Evolutionary conservation across 106 monocot genomes (phyloP).

Genomic region (Narthecium ossifragum): DNA sequence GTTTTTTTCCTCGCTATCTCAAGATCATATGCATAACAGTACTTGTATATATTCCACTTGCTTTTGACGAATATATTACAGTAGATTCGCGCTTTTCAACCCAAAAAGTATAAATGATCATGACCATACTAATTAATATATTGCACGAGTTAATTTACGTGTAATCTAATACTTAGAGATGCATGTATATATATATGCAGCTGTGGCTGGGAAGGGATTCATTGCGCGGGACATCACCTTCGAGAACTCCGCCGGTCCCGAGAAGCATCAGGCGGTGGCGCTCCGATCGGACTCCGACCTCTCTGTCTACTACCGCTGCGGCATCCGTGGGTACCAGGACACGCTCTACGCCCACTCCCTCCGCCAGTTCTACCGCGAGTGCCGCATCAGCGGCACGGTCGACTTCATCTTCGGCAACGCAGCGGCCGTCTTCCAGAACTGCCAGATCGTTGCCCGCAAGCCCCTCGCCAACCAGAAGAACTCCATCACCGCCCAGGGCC

Average conservation of each 20-base stretch:
- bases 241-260: conserved; percentile 81
- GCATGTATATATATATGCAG: too few species aligned
- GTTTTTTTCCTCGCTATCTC: too few species aligned
- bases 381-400: conserved; percentile 57
- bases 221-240: conserved; percentile 66
- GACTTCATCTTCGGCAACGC: conserved; percentile 87
- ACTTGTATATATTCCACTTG: too few species aligned
- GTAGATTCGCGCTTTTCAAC: too few species aligned
- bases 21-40: too few species aligned
- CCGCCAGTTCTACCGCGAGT: conserved; percentile 86
- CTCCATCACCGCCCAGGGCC: conserved; percentile 75
- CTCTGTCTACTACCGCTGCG: conserved; percentile 57
- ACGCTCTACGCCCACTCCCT: conserved; percentile 84
- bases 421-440: conserved; percentile 71
- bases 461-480: conserved; percentile 74
- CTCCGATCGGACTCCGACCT: conserved; percentile 75
- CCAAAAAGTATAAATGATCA: too few species aligned
- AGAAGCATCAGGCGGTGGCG: conserved; percentile 86
- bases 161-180: too few species aligned
- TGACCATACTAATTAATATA: too few species aligned
- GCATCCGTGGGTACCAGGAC: conserved; percentile 63
- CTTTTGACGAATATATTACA: too few species aligned
- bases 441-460: conserved; percentile 34
- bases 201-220: conserved; percentile 58
- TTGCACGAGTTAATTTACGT: too few species aligned